A percentile compares a stretch with the other conserved stretches of the same genome.
Evolutionary conservation across 2,329 filamentous ascomycete species (phyloP).

Genomic region (Endocalyx cinctus): DNA sequence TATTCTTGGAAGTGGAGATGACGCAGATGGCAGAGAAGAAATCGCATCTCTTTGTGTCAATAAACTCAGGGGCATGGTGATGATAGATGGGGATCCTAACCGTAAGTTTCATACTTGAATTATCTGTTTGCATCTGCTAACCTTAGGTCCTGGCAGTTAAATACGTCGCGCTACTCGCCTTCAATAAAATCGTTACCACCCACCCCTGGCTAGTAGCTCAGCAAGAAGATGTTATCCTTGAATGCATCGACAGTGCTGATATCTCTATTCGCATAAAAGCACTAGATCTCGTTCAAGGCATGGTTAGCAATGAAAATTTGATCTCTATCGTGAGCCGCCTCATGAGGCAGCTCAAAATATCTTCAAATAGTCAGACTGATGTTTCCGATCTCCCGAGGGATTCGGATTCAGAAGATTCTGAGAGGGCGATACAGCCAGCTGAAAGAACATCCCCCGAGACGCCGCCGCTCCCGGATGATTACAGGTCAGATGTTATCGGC

Average conservation of each 20-base stretch:
- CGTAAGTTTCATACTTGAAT: slow-evolving; percentile 48
- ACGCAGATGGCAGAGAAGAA: slow-evolving; percentile 78
- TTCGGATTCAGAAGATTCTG: slow-evolving; percentile 47
- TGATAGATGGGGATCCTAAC: slow-evolving; percentile 90
- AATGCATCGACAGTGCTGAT: slow-evolving; percentile 92
- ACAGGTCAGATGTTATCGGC: slow-evolving; percentile 75
- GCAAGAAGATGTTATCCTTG: slow-evolving; percentile 93
- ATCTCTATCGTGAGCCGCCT: slow-evolving; percentile 79
- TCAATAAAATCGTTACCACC: slow-evolving; percentile 88
- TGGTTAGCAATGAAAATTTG: slow-evolving; percentile 87
- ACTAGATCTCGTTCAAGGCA: slow-evolving; percentile 84
- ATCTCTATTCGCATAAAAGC: slow-evolving; percentile 94
- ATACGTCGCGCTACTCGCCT: slow-evolving; percentile 92
- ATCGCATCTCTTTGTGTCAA: slow-evolving; percentile 88
- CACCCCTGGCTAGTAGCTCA: slow-evolving; percentile 84
- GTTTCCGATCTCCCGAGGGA: slow-evolving; percentile 39
- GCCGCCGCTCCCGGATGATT: slow-evolving; percentile 75
- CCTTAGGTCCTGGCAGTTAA: slow-evolving; percentile 59
- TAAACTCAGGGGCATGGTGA: slow-evolving; percentile 90
- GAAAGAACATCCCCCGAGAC: slow-evolving; percentile 35
- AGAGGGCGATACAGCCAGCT: slow-evolving; percentile 30
- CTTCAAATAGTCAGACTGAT: slow-evolving; percentile 48
- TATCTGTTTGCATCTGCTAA: slow-evolving; percentile 12
- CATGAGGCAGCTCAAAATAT: slow-evolving; percentile 76
- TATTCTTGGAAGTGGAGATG: slow-evolving; percentile 78